Conservation (phyloP, 768 basidiomycete genomes). For the Phanerochaete carnosa region DNA sequence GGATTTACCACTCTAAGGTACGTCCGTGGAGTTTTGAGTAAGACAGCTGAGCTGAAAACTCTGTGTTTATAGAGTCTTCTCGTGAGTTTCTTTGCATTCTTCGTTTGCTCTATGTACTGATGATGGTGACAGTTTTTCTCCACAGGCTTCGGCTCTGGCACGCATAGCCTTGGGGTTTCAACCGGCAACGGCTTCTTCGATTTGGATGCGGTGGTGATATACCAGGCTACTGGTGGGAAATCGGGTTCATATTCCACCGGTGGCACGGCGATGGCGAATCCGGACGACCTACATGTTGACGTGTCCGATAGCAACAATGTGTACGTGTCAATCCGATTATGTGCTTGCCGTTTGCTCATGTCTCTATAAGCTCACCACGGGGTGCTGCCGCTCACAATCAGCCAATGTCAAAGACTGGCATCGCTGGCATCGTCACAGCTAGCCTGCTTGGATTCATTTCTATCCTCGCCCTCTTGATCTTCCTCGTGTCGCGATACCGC, state of each 20-base stretch:
- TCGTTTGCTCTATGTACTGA: background rate
- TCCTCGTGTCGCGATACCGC: slow-evolving; percentile 7
- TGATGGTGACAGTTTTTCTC: slow-evolving; percentile 36
- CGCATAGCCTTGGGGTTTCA: slow-evolving; percentile 38
- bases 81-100: slow-evolving; percentile 12
- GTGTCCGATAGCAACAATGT: slow-evolving; percentile 1
- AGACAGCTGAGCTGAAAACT: background rate
- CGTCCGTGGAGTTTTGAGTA: background rate
- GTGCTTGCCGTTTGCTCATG: background rate
- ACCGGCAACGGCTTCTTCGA: slow-evolving; percentile 39
- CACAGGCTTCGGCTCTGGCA: slow-evolving; percentile 33
- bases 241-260: background rate
- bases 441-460: slow-evolving; percentile 1
- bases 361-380: background rate
- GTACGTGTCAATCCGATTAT: background rate
- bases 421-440: slow-evolving; percentile 9
- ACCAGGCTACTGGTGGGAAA: slow-evolving; percentile 10
- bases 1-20: slow-evolving; percentile 32
- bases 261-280: background rate
- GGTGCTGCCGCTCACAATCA: background rate
- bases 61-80: slow-evolving; percentile 19
- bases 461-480: background rate
- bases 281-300: background rate
- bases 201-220: slow-evolving; percentile 39
- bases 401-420: background rate